phyloP scores from a whole-genome alignment of 1,284 basidiomycete genomes.

The Wallemia hederae region DNA sequence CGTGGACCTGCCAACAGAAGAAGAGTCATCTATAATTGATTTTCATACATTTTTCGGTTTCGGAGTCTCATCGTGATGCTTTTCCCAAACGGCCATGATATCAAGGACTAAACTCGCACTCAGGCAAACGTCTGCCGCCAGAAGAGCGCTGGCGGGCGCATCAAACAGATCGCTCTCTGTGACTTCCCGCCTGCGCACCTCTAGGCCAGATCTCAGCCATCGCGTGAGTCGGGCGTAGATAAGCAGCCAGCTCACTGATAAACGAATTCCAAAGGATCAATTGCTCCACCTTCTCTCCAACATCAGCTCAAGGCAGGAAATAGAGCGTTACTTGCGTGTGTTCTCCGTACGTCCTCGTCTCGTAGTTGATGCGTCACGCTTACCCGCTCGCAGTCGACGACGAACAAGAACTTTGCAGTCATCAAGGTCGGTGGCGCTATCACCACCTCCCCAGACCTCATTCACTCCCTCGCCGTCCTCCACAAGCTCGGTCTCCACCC shows the following conservation, averaged over 20 bases:
- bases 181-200: not conserved
- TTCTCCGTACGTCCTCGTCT: conserved; percentile 53
- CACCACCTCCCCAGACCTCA: conserved; percentile 54
- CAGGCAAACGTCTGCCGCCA: not conserved
- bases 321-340: conserved; percentile 81
- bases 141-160: not conserved
- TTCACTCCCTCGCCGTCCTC: conserved; percentile 69
- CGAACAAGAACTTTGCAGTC: conserved; percentile 55
- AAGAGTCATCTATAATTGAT: not conserved
- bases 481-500: conserved; percentile 82
- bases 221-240: not conserved
- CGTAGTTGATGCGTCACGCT: conserved; percentile 21
- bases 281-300: conserved; percentile 61
- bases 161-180: not conserved
- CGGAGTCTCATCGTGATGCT: not conserved
- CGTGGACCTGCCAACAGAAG: not conserved
- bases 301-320: conserved; percentile 76
- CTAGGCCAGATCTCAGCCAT: not conserved
- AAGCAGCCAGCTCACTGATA: not conserved
- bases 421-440: conserved; percentile 87
- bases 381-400: conserved; percentile 25
- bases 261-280: not conserved
- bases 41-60: not conserved
- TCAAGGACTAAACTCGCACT: not conserved
- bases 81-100: not conserved